Percentiles rank a stretch among this genome's conserved stretches.
phyloP scores from a whole-genome alignment of 495 filamentous ascomycete genomes.

The Pyrenula massariospora region DNA sequence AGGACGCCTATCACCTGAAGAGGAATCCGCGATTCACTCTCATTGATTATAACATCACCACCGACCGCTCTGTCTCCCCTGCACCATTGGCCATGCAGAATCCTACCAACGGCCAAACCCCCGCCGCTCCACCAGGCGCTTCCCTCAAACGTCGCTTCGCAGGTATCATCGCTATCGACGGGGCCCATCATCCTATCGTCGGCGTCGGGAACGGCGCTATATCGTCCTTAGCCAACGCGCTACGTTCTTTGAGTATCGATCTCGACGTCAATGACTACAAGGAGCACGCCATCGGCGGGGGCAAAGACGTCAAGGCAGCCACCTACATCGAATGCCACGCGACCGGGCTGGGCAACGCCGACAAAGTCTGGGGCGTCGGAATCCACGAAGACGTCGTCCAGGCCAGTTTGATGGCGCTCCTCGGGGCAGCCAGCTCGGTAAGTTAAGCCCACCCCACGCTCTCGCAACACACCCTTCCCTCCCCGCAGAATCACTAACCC shows the following conservation, averaged over 20 bases:
- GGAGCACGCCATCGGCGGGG: conserved; percentile 81
- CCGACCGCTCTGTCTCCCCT: conserved; percentile 71
- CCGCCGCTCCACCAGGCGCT: conserved; percentile 57
- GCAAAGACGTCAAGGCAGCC: conserved; percentile 74
- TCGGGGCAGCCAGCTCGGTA: conserved; percentile 83
- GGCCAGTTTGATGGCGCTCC: conserved; percentile 77
- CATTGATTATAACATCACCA: conserved; percentile 84
- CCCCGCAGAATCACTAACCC: no score
- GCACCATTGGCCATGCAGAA: conserved; percentile 39
- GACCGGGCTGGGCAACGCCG: conserved; percentile 42
- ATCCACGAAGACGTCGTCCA: conserved; percentile 93
- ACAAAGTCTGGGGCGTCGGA: conserved; percentile 87
- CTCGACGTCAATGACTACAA: conserved; percentile 92
- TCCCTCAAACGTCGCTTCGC: conserved; percentile 74
- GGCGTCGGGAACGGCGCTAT: conserved; percentile 86
- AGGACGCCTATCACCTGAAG: conserved; percentile 73
- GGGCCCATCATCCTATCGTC: conserved; percentile 61
- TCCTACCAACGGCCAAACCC: conserved; percentile 2
- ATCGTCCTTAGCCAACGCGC: conserved; percentile 74
- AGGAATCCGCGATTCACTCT: conserved; percentile 72
- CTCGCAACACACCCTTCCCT: conserved; percentile 4
- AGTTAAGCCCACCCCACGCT: conserved; percentile 20
- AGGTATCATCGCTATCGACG: conserved; percentile 80
- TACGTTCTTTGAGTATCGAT: conserved; percentile 72
- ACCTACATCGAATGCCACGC: conserved; percentile 88